Conservation (phyloP, 2,329 filamentous ascomycete species). For the Colletotrichum endophyticum region DNA sequence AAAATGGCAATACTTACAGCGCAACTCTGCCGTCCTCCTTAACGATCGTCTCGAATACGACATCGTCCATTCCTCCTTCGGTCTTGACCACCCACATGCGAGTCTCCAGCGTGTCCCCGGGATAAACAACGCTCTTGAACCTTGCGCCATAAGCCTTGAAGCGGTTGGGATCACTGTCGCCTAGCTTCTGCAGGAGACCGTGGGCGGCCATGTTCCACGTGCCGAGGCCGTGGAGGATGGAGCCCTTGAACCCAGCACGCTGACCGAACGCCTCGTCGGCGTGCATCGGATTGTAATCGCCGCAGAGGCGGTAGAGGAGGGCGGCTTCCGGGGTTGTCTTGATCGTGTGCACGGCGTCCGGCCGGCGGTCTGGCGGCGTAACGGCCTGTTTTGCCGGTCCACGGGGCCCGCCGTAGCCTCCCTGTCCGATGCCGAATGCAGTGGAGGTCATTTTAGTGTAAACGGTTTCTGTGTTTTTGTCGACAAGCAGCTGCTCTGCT, state of each 20-base stretch:
- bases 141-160: slow-evolving; percentile 48
- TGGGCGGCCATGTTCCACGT: slow-evolving; percentile 54
- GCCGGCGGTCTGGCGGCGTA: slow-evolving; percentile 34
- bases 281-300: slow-evolving; percentile 54
- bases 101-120: slow-evolving; percentile 48
- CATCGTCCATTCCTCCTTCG: slow-evolving; percentile 34
- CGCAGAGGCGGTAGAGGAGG: slow-evolving; percentile 48
- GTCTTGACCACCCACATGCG: slow-evolving; percentile 44
- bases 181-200: slow-evolving; percentile 43
- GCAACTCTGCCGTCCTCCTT: slow-evolving; percentile 40
- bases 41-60: slow-evolving; percentile 45
- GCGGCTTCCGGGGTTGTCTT: slow-evolving; percentile 42
- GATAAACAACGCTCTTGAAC: slow-evolving; percentile 52
- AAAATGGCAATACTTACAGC: slow-evolving; percentile 24
- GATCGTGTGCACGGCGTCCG: slow-evolving; percentile 41
- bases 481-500: slow-evolving; percentile 41
- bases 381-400: slow-evolving; percentile 37
- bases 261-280: slow-evolving; percentile 45
- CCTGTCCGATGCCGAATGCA: slow-evolving; percentile 49
- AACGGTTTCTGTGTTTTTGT: slow-evolving; percentile 38
- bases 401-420: slow-evolving; percentile 47
- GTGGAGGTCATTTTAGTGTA: slow-evolving; percentile 43
- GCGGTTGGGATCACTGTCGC: slow-evolving; percentile 41
- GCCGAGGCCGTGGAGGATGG: slow-evolving; percentile 50
- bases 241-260: slow-evolving; percentile 47